Percentiles rank a stretch among this genome's conserved stretches.
phyloP scores from a whole-genome alignment of 192 early-diverging fungal species.

The Mortierella alpina region DNA sequence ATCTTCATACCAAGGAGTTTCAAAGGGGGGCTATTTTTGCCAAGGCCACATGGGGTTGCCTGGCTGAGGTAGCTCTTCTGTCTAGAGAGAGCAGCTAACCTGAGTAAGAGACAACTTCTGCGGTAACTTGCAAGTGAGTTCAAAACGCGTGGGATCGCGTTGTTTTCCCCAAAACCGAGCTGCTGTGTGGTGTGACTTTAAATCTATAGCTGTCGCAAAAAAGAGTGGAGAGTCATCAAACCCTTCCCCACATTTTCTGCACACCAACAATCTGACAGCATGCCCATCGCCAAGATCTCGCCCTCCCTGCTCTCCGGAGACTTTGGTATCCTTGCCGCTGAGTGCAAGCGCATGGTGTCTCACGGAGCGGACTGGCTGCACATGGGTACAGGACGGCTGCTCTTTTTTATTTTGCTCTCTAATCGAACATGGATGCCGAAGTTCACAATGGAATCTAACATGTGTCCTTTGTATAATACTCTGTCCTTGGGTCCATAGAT shows the following conservation, averaged over 20 bases:
- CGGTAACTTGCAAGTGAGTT: too few relatives aligned
- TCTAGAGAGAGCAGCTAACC: too few relatives aligned
- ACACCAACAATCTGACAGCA: conserved; percentile 56
- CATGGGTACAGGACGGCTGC: conserved; percentile 67
- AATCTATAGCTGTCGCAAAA: too few relatives aligned
- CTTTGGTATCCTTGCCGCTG: conserved; percentile 86
- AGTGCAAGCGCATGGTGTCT: conserved; percentile 89
- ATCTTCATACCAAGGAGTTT: too few relatives aligned
- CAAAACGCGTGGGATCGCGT: too few relatives aligned
- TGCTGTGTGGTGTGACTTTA: too few relatives aligned
- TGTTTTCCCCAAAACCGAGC: too few relatives aligned
- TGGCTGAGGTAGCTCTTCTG: too few relatives aligned
- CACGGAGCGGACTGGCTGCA: conserved; percentile 93
- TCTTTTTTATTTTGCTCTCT: neutral
- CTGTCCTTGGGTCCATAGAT: conserved; percentile 58
- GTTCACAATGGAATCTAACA: too few relatives aligned
- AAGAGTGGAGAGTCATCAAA: neutral
- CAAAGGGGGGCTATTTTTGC: too few relatives aligned
- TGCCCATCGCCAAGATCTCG: conserved; percentile 85
- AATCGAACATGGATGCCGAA: neutral
- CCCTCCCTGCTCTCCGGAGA: conserved; percentile 93
- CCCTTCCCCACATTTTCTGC: neutral
- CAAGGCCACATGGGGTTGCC: too few relatives aligned
- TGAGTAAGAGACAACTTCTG: too few relatives aligned
- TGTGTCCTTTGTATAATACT: neutral